Conservation (phyloP, 441 rosid species). For the Melastoma candidum region DNA sequence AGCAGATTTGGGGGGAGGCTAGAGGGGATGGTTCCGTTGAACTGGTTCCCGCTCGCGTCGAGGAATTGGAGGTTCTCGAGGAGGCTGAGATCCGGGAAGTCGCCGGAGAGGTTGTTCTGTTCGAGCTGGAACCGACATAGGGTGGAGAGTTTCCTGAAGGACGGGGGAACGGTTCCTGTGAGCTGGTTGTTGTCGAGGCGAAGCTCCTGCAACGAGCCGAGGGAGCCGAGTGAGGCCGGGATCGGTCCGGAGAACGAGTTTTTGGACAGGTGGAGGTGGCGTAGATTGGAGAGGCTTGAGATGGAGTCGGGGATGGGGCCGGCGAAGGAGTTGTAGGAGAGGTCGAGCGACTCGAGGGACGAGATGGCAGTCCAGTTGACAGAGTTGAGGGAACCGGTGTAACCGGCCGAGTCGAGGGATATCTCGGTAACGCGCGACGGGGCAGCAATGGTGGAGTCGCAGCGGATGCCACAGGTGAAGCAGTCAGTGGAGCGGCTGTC, state of each 20-base stretch:
- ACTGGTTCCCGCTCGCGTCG: conserved; percentile 10
- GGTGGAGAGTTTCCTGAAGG: not conserved
- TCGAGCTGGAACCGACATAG: conserved; percentile 4
- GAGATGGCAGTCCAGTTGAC: conserved; percentile 2
- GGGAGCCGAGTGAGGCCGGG: conserved; percentile 5
- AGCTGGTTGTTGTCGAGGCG: conserved; percentile 6
- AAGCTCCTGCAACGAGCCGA: conserved; percentile 11
- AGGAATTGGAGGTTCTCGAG: conserved; percentile 7
- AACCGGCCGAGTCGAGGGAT: conserved; percentile 8
- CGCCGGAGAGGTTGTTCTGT: conserved; percentile 7
- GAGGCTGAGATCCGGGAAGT: conserved; percentile 5
- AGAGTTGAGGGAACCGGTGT: conserved; percentile 6
- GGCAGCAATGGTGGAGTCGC: conserved; percentile 7
- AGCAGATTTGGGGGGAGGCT: conserved; percentile 7
- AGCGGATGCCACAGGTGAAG: conserved; percentile 15
- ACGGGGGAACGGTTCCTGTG: conserved; percentile 1
- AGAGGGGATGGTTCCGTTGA: conserved; percentile 4
- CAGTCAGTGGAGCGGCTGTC: conserved; percentile 9
- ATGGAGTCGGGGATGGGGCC: conserved; percentile 9
- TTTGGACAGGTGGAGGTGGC: conserved; percentile 3
- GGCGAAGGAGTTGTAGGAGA: conserved; percentile 6
- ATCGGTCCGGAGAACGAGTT: conserved; percentile 4
- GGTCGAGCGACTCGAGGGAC: conserved; percentile 10
- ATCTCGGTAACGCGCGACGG: conserved; percentile 10
- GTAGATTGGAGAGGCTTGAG: not conserved